phyloP scores from a whole-genome alignment of 306 rosid species.

The Crotalaria pallida region DNA sequence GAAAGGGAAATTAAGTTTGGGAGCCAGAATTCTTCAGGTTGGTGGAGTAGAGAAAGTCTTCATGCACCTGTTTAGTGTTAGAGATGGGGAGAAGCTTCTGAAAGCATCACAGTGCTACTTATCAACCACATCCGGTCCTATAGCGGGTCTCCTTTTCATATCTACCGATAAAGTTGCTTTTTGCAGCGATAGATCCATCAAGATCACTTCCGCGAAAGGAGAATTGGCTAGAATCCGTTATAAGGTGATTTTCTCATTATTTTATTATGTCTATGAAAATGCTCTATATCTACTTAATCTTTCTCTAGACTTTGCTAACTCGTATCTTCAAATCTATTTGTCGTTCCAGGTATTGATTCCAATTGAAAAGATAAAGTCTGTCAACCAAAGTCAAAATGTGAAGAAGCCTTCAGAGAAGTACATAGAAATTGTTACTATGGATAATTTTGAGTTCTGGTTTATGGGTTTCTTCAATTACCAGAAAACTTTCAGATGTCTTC shows the following conservation, averaged over 20 bases:
- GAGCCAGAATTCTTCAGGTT: conserved; percentile 59
- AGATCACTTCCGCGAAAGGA: conserved; percentile 43
- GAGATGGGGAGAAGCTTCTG: conserved; percentile 57
- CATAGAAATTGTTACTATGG: no score
- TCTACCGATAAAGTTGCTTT: conserved; percentile 71
- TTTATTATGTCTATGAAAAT: neutral
- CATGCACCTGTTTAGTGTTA: conserved; percentile 41
- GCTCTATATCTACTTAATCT: neutral
- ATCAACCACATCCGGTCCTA: conserved; percentile 80
- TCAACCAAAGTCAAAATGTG: conserved; percentile 37
- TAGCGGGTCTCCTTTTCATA: conserved; percentile 83
- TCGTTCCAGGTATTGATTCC: conserved; percentile 46
- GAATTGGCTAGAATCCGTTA: conserved; percentile 46
- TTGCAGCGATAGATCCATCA: conserved; percentile 72
- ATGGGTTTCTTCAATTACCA: no score
- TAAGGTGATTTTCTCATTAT: conserved; percentile 34
- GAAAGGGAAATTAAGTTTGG: conserved; percentile 69
- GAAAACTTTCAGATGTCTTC: neutral
- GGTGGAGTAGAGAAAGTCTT: conserved; percentile 67
- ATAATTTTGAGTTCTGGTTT: no score
- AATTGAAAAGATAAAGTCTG: conserved; percentile 32
- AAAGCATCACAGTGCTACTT: conserved; percentile 66
- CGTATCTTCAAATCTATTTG: neutral
- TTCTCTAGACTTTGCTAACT: neutral
- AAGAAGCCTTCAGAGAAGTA: conserved; percentile 45